phyloP scores from a whole-genome alignment of 129 eudicot species.

The Centaurea solstitialis region DNA sequence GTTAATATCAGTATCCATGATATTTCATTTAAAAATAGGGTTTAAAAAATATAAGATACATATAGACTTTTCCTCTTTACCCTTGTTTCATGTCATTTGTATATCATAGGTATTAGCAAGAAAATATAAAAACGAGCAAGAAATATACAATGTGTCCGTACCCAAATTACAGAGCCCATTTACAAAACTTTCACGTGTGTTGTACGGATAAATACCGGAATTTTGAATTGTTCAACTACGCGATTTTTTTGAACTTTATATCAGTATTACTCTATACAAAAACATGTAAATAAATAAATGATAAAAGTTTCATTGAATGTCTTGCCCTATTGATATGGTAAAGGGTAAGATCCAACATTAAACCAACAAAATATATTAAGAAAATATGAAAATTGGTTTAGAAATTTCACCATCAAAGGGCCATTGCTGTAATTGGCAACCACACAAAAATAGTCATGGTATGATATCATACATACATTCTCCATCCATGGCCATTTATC shows the following conservation, averaged over 20 bases:
- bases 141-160: not conserved
- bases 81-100: not conserved
- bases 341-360: not conserved
- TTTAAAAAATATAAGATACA: not conserved
- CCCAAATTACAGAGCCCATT: not conserved
- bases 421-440: slow-evolving; percentile 17
- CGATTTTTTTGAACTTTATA: not conserved
- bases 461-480: slow-evolving; percentile 14
- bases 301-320: not conserved
- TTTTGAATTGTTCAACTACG: not conserved
- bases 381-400: not conserved
- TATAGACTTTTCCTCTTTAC: not conserved
- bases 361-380: slow-evolving; percentile 1
- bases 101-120: not conserved
- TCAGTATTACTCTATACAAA: not conserved
- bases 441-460: slow-evolving; percentile 29
- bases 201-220: not conserved
- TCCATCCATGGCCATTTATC: slow-evolving; percentile 33
- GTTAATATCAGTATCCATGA: not conserved
- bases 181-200: not conserved
- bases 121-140: not conserved
- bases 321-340: not conserved
- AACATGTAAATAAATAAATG: not conserved
- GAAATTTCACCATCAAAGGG: slow-evolving; percentile 10
- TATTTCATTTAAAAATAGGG: not conserved